Evolutionary conservation across 352 stramenopile species (phyloP), one percentile per base, ranked within the genome.

Genomic region (Phytopythium oedochilum): DNA sequence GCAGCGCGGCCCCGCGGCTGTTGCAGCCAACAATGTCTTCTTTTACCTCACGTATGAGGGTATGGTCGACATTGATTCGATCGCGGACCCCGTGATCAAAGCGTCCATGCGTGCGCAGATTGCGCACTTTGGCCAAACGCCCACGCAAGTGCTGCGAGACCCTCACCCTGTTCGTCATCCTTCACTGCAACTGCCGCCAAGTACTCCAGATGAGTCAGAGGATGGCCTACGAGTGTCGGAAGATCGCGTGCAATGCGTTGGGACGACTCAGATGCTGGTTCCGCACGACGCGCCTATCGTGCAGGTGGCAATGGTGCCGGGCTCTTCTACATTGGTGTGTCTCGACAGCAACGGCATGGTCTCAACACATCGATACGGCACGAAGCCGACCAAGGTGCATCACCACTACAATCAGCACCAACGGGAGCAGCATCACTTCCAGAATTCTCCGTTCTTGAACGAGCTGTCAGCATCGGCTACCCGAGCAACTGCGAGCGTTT

Each of bases 31-130:
- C 61, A 99, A 99, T 64, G 71, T 99, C 11, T 99, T 99, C 67
- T 98, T 99, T 67, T 98, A 99, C 62, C 77, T 99, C 34, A 99
- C 93, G 2, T 99, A 99, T 61, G 96, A 99, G 77, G 97, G 97
- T 40, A 96, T 96, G 68, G 96, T 99, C 40, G 95, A 99, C 65
- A 83, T 99, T 34, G 91, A 99, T 61, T 96, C 95, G 8, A 96
- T 97, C 65, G 70, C 96, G 25, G 92, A 98, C 38, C 71, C 97
- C 9, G 78, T 98, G 28, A 73, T 94, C 28, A 92, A 95, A 62
- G 96, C 94, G 38, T 98, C 96, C 18, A 94, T 96, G 70, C 94
- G 98, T 59, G 90, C 92, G 60, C 96, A 99, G 65, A 99, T 99
- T 32, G 88, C 98, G 45, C 97, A 99, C 72, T 99, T 99, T 73